Conservation (phyloP, 106 monocot genomes). For the Phalaenopsis aphrodite region DNA sequence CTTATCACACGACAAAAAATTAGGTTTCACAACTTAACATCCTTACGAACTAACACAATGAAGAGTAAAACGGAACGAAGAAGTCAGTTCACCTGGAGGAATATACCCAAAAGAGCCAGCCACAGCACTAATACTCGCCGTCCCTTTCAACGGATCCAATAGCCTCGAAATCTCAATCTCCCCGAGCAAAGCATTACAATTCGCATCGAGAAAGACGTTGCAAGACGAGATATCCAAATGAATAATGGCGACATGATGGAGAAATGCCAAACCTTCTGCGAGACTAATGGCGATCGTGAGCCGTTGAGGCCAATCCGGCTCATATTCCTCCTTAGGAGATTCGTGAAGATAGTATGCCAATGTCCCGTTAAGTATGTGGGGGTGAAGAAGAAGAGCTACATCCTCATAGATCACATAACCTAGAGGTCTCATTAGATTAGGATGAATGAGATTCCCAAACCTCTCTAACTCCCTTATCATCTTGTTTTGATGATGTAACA, state of each 20-base stretch:
- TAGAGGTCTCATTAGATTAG: constrained; percentile 62
- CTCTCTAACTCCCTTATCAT: constrained; percentile 86
- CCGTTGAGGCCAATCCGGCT: constrained; percentile 58
- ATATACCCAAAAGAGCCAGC: constrained; percentile 95
- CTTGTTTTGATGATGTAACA: constrained; percentile 52
- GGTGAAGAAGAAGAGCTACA: constrained; percentile 69
- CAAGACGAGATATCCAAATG: constrained; percentile 77
- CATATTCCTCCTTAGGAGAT: neutral
- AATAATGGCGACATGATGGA: constrained; percentile 63
- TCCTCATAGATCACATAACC: constrained; percentile 90
- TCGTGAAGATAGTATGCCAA: constrained; percentile 49
- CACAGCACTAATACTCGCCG: constrained; percentile 84
- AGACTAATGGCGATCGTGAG: constrained; percentile 50
- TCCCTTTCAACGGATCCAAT: constrained; percentile 88
- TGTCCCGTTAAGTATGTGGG: constrained; percentile 66
- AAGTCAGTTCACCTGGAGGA: constrained; percentile 56
- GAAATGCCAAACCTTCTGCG: constrained; percentile 74
- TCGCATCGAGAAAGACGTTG: constrained; percentile 58
- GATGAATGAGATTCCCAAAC: constrained; percentile 47
- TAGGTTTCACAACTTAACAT: neutral
- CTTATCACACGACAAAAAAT: too few relatives aligned
- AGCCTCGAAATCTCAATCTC: constrained; percentile 87
- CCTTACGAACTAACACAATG: neutral
- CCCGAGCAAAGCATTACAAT: constrained; percentile 61
- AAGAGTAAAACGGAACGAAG: neutral